Conservation (phyloP, 129 eudicot species). For the Artemisia tridentata region DNA sequence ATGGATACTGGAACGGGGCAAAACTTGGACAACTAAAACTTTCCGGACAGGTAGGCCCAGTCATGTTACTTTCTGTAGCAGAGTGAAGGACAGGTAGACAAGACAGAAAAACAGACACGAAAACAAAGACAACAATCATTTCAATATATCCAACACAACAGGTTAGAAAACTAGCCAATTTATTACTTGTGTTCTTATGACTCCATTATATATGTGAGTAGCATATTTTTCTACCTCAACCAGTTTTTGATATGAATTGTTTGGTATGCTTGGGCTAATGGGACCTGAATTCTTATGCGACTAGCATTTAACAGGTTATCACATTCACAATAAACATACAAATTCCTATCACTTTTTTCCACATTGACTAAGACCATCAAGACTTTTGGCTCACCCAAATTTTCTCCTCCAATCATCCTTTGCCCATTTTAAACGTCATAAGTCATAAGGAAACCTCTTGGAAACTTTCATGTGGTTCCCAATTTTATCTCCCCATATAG, state of each 20-base stretch:
- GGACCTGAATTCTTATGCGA: no score
- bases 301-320: background rate
- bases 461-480: conserved; percentile 21
- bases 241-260: no score
- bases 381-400: conserved; percentile 19
- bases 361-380: background rate
- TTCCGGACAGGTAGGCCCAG: conserved; percentile 21
- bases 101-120: background rate
- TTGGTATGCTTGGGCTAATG: no score
- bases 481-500: background rate
- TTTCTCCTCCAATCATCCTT: conserved; percentile 10
- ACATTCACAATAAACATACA: background rate
- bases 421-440: conserved; percentile 22
- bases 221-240: background rate
- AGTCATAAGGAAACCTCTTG: background rate
- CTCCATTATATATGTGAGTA: background rate
- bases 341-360: background rate
- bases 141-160: background rate
- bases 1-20: background rate
- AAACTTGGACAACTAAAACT: conserved; percentile 1
- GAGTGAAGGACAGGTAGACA: conserved; percentile 16
- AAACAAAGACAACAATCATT: conserved; percentile 19
- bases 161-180: background rate
- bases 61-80: background rate
- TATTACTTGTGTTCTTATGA: background rate